phyloP scores from a whole-genome alignment of 495 filamentous ascomycete genomes.

The Xeromyces bisporus region DNA sequence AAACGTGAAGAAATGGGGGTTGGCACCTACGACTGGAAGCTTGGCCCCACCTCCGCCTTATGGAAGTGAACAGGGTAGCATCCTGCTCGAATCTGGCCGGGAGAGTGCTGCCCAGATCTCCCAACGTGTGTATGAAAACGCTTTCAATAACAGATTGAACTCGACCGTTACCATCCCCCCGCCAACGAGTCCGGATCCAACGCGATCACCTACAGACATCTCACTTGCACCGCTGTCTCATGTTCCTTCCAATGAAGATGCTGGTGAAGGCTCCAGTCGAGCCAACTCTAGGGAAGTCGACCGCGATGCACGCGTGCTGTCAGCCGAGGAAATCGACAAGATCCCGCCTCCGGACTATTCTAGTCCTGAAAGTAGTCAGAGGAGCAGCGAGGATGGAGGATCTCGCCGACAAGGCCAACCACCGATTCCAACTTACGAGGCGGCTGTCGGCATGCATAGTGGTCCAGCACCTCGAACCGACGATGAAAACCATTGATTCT shows the following conservation, averaged over 20 bases:
- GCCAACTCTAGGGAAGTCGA: conserved; percentile 20
- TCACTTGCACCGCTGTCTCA: conserved; percentile 67
- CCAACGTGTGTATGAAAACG: conserved; percentile 35
- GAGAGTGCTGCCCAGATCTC: conserved; percentile 41
- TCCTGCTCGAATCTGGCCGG: conserved; percentile 75
- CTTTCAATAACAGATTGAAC: conserved; percentile 26
- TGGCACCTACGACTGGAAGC: conserved; percentile 90
- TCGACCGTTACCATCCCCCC: conserved; percentile 45
- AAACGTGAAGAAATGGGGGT: conserved; percentile 98
- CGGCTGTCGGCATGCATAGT: conserved; percentile 31
- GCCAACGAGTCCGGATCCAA: conserved; percentile 75
- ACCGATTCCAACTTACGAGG: conserved; percentile 47
- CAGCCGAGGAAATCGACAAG: conserved; percentile 16
- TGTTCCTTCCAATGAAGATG: conserved; percentile 53
- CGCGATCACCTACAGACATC: conserved; percentile 90
- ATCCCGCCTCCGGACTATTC: conserved; percentile 54
- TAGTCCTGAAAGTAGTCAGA: conserved; percentile 44
- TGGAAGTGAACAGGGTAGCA: conserved; percentile 88
- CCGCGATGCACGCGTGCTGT: conserved; percentile 18
- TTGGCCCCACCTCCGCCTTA: conserved; percentile 92
- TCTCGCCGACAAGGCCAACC: conserved; percentile 24
- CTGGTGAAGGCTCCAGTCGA: conserved; percentile 58
- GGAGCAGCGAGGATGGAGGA: conserved; percentile 31
- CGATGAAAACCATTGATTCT: conserved; percentile 1
- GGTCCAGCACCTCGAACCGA: conserved; percentile 2